Conservation (phyloP, 176 grass and related monocot genomes). For the Hyparrhenia diplandra region DNA sequence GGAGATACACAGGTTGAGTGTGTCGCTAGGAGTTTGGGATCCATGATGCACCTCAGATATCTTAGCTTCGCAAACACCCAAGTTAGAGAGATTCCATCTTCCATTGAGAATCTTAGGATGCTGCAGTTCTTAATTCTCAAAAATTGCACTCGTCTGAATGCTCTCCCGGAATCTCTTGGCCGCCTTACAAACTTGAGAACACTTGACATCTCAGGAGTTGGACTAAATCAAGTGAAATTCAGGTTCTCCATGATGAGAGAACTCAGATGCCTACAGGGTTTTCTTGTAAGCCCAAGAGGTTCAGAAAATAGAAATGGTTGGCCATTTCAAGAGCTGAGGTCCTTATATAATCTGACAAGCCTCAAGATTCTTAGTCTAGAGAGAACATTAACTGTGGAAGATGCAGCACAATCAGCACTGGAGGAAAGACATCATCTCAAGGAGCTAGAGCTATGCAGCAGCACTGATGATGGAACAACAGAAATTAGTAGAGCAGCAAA, state of each 20-base stretch:
- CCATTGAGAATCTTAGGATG: conserved; percentile 42
- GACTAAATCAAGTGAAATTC: conserved; percentile 36
- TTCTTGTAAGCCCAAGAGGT: conserved; percentile 27
- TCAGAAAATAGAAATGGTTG: conserved; percentile 28
- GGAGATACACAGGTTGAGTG: conserved; percentile 32
- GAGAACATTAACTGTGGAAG: neutral
- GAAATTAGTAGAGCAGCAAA: conserved; percentile 11
- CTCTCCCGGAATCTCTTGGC: conserved; percentile 33
- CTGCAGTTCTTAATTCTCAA: conserved; percentile 55
- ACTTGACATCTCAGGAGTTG: conserved; percentile 49
- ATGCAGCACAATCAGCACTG: conserved; percentile 24
- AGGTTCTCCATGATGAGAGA: conserved; percentile 27
- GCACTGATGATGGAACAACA: neutral
- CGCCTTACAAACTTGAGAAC: conserved; percentile 46
- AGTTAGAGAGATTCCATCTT: conserved; percentile 43
- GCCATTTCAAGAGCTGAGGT: conserved; percentile 33
- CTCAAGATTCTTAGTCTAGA: conserved; percentile 45
- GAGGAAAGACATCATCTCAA: conserved; percentile 32
- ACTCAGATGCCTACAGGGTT: conserved; percentile 48
- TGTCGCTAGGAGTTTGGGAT: conserved; percentile 35
- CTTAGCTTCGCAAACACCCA: conserved; percentile 49
- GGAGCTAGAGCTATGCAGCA: conserved; percentile 43
- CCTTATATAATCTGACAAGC: conserved; percentile 40
- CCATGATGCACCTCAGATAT: conserved; percentile 55
- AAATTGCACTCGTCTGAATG: conserved; percentile 30